phyloP scores from a whole-genome alignment of 2,329 filamentous ascomycete species.

The Colletotrichum abscissum region DNA sequence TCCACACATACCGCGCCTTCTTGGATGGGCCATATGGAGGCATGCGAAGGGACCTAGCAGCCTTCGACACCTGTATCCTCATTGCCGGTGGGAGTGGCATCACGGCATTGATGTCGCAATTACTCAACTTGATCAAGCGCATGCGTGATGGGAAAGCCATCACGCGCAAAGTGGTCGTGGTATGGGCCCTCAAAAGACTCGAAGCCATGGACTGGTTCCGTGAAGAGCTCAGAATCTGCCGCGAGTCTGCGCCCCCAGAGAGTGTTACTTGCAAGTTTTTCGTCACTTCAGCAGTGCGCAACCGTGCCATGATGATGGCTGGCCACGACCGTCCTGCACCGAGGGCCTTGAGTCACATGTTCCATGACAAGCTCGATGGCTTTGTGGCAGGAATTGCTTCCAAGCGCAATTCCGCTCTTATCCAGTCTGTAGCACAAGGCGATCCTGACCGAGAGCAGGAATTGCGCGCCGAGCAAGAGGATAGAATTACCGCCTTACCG shows the following conservation, averaged over 20 bases:
- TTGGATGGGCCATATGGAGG: constrained; percentile 95
- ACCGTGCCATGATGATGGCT: constrained; percentile 41
- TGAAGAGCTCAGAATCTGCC: constrained; percentile 91
- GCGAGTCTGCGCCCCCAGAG: constrained; percentile 88
- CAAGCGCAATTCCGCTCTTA: constrained; percentile 86
- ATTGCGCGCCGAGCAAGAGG: constrained; percentile 84
- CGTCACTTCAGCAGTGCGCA: constrained; percentile 81
- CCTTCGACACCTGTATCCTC: constrained; percentile 92
- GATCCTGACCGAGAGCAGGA: constrained; percentile 84
- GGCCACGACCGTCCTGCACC: constrained; percentile 59
- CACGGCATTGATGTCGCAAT: constrained; percentile 90
- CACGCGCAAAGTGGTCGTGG: constrained; percentile 87
- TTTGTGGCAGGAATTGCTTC: constrained; percentile 88
- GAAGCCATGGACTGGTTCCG: constrained; percentile 99
- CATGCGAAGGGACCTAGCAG: constrained; percentile 88
- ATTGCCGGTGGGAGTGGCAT: constrained; percentile 96
- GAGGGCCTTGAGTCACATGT: constrained; percentile 76
- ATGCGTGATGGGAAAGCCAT: constrained; percentile 96
- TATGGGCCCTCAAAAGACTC: constrained; percentile 93
- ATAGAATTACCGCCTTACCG: constrained; percentile 85
- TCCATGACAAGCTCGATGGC: constrained; percentile 89
- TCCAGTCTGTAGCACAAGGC: constrained; percentile 83
- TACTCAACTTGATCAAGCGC: constrained; percentile 93
- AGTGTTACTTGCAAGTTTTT: constrained; percentile 95
- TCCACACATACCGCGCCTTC: constrained; percentile 92